Conservation (phyloP, 2,329 filamentous ascomycete genomes). For the Penicillium sclerotiorum region DNA sequence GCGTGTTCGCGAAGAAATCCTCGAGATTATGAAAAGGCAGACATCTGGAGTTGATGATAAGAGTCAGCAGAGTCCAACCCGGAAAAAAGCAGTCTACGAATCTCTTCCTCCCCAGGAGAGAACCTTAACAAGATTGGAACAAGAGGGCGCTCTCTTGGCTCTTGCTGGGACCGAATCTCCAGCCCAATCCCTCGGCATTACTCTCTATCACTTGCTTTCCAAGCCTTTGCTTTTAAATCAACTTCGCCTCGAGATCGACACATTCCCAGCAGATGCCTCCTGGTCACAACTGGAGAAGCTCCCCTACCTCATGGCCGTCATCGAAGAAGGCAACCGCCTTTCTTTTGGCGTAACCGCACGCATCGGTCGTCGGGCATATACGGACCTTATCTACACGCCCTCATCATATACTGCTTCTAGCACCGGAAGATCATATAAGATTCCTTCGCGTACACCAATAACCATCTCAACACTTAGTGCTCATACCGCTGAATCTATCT, state of each 20-base stretch:
- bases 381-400: conserved; percentile 14
- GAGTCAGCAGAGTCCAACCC: neutral
- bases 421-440: conserved; percentile 17
- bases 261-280: conserved; percentile 4
- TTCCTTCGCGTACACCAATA: conserved; percentile 36
- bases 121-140: conserved; percentile 22
- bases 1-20: conserved; percentile 25
- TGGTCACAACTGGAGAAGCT: conserved; percentile 38
- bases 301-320: conserved; percentile 45
- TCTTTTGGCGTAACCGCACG: conserved; percentile 44
- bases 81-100: conserved; percentile 28
- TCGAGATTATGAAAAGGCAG: conserved; percentile 14
- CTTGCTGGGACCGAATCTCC: conserved; percentile 35
- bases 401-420: conserved; percentile 23
- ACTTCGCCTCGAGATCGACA: conserved; percentile 29
- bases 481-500: conserved; percentile 33
- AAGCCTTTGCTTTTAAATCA: conserved; percentile 27
- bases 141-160: conserved; percentile 31
- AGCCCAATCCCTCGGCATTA: conserved; percentile 27
- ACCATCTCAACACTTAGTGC: conserved; percentile 42
- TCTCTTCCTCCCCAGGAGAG: conserved; percentile 39
- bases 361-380: conserved; percentile 31
- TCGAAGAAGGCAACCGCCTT: conserved; percentile 38
- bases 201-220: conserved; percentile 34
- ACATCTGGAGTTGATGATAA: neutral